Base-by-base conservation (phyloP, 495 filamentous ascomycete genomes). In the Astrothelium macrocarpum region DNA sequence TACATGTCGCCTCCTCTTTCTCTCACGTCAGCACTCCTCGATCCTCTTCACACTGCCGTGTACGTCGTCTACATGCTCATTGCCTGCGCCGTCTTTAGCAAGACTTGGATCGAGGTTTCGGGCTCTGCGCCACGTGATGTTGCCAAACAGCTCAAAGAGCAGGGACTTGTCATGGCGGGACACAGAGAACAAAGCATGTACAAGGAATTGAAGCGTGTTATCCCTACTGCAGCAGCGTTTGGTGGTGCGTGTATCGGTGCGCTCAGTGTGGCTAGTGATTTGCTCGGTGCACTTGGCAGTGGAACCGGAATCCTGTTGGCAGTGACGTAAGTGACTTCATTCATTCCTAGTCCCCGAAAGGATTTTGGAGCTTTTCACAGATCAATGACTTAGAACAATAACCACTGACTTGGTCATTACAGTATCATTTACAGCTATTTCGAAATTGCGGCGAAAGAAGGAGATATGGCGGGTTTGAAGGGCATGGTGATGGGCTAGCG, bases 171-270 rank as follows among this genome's bases (percentile, higher is more conserved):
- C 71, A 99, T 99, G 95, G 94, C 95, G 70, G 95, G 95, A 67
- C 95, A 99, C 79, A 87, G 95, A 79, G 95, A 99, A 78, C 91
- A 97, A 83, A 95, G 90, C 83, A 97, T 97, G 95, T 99, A 99
- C 85, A 95, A 94, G 84, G 95, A 99, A 75, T 83, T 99, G 62
- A 99, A 99, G 88, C 86, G 95, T 69, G 91, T 99, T 69, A 99
- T 99, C 65, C 95, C 95, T 64, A 96, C 93, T 53, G 95, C 95
- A 62, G 95, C 95, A 66, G 94, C 95, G 65, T 99, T 99, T 70
- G 95, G 95, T 78, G 95, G 95, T 80, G 95, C 95, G 65, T 97
- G 92, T 82, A 99, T 99, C 83, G 95, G 95, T 77, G 95, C 89
- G 70, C 84, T 99, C 39, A 96, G 91, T 34, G 91, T 99, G 72